Evolutionary conservation across 257 asterid species (phyloP), one percentile per base, ranked within the genome.

Genomic region (Ilex asprella): DNA sequence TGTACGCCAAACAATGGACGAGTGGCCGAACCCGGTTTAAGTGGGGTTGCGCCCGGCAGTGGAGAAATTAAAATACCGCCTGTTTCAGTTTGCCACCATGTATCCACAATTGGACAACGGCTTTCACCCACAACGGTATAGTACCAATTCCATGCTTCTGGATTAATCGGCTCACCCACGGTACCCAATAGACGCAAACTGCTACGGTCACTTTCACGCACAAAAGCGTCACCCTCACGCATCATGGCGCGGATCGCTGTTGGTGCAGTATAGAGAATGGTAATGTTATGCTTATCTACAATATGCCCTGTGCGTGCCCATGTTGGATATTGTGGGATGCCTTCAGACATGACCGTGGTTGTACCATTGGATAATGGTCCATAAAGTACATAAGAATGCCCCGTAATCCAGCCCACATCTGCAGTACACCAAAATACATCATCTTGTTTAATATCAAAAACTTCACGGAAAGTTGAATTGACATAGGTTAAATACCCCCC

Each of bases 231-330:
- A 9, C 54, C 54, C 3, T 2, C 54, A 2, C 7, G 54, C 54
- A 49, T 49, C 54, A 49, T 13, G n/a, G 54, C 54, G 54, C 54
- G 54, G 54, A 49, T 49, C 54, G 54, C 54, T 13, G 54, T 49
- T 16, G 54, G 54, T 16, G 54, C 54, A 16, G 54, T 49, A 16
- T 49, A 49, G 54, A 49, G n/a, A 3, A 49, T 3, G 5, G 2
- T 2, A 3, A 49, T 16, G n/a, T 49, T 49, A 16, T 49, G 54
- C 54, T 49, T 49, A 16, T 49, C 54, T 2, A 49, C 7, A 3
- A 49, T 16, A 3, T 49, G 2, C 54, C 54, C 12, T 13, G n/a
- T 10, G 3, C 54, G 54, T 3, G 5, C 2, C 3, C 2, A 2
- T 13, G 12, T 16, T 3, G 54, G 54, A 9, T 49, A 49, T 13